A percentile compares a stretch with the other conserved stretches of the same genome.
These are phyloP conservation scores for Candida chilensis DNA, from an alignment of 805 yeast genomes.

Conservation along the genomic window DNA sequence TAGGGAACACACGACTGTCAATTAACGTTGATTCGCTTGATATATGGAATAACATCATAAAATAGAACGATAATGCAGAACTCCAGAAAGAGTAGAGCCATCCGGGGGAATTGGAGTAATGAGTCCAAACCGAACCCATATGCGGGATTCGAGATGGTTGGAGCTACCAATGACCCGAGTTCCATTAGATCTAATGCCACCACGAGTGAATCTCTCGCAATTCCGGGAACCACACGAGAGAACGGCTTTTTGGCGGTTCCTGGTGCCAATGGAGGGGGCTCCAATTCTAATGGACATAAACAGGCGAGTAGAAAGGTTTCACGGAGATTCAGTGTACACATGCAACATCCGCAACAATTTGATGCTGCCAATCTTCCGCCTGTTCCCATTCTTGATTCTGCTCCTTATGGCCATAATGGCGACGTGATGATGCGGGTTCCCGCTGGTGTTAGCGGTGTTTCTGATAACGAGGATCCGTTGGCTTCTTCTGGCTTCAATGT, in stretches of 20 bases:
- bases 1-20: too few species aligned
- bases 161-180: too few species aligned
- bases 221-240: too few species aligned
- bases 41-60: too few species aligned
- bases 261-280: not conserved
- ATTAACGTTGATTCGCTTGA: too few species aligned
- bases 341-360: not conserved
- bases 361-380: constrained; percentile 3
- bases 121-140: constrained; percentile 1
- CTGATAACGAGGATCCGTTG: constrained; percentile 4
- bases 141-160: not conserved
- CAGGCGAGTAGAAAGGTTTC: constrained; percentile 1
- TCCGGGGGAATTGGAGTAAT: not conserved
- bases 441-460: too few species aligned
- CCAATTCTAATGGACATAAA: not conserved
- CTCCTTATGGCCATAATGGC: not conserved
- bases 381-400: constrained; percentile 1
- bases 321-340: constrained; percentile 1
- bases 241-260: too few species aligned
- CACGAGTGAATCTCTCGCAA: too few species aligned
- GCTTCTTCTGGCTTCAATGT: constrained; percentile 5
- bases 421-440: constrained; percentile 5
- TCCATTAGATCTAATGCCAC: too few species aligned
- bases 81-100: not conserved
- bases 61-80: too few species aligned